phyloP scores from a whole-genome alignment of 495 filamentous ascomycete species.

The Neurospora sp. region DNA sequence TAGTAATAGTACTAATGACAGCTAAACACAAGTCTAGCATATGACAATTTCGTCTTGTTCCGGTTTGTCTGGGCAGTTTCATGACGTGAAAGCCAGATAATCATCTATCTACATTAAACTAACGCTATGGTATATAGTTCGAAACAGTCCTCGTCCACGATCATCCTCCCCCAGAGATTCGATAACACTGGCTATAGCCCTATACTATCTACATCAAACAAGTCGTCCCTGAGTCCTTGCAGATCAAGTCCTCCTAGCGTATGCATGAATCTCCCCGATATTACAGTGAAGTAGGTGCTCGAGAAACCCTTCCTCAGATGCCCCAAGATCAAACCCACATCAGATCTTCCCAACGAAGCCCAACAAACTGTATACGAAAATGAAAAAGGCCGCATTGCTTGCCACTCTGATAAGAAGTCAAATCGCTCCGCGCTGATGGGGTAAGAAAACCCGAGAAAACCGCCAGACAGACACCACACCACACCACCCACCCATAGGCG shows the following conservation, averaged over 20 bases:
- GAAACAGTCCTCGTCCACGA: not conserved
- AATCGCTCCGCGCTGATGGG: not conserved
- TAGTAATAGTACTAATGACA: not conserved
- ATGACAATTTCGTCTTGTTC: not conserved
- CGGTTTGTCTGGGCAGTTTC: not conserved
- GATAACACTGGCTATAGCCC: not conserved
- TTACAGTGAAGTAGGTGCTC: not conserved
- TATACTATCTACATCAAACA: not conserved
- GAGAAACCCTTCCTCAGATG: not conserved
- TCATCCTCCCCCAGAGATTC: not conserved
- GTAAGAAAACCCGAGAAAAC: not conserved
- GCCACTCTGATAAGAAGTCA: not conserved
- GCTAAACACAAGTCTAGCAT: not conserved
- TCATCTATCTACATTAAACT: not conserved
- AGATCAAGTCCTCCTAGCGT: not conserved
- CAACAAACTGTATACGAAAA: not conserved
- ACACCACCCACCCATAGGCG: not conserved
- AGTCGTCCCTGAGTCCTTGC: not conserved
- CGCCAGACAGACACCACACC: not conserved
- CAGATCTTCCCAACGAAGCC: not conserved
- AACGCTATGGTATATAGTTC: not conserved
- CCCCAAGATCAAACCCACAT: not conserved
- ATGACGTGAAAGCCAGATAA: not conserved
- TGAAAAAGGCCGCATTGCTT: not conserved
- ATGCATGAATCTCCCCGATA: not conserved